These are phyloP conservation scores for Phytophthora chlamydospora DNA, from an alignment of 352 stramenopile genomes.

Conservation along the genomic window DNA sequence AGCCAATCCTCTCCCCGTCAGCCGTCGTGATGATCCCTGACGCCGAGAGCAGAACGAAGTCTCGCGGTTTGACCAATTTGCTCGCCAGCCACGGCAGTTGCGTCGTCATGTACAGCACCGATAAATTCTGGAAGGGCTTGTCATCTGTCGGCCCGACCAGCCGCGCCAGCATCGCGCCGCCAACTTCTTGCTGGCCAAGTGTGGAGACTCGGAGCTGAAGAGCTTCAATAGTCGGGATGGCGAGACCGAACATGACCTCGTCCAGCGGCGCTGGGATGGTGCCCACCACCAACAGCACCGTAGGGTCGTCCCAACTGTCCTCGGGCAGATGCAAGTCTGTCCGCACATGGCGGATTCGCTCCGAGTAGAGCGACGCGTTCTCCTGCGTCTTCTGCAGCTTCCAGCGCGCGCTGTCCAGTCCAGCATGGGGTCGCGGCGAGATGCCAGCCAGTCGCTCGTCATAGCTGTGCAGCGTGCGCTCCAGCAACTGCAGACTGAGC, in stretches of 20 bases:
- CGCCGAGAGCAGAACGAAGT: conserved; percentile 27
- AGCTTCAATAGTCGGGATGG: conserved; percentile 9
- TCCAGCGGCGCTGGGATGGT: conserved; percentile 13
- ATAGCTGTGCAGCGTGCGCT: conserved; percentile 24
- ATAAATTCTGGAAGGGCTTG: conserved; percentile 36
- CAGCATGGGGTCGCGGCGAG: conserved; percentile 5
- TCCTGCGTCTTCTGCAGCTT: conserved; percentile 22
- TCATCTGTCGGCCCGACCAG: conserved; percentile 21
- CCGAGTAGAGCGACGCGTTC: conserved; percentile 21
- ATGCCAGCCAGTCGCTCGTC: conserved; percentile 7
- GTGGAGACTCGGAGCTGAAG: conserved; percentile 22
- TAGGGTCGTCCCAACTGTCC: conserved; percentile 15
- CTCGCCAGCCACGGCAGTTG: conserved; percentile 11
- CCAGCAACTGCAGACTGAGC: conserved; percentile 22
- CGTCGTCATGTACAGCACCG: conserved; percentile 24
- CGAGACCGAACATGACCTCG: conserved; percentile 22
- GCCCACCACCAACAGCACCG: conserved; percentile 14
- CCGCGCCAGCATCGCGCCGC: conserved; percentile 24
- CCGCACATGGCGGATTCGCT: conserved; percentile 3
- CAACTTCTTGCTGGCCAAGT: neutral
- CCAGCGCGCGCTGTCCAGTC: conserved; percentile 12
- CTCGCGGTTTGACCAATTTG: conserved; percentile 26
- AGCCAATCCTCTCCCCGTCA: conserved; percentile 33
- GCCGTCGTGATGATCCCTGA: conserved; percentile 22
- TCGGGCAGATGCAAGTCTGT: conserved; percentile 6